phyloP scores from a whole-genome alignment of 192 early-diverging fungal genomes.

The Chytriomyces hyalinus region DNA sequence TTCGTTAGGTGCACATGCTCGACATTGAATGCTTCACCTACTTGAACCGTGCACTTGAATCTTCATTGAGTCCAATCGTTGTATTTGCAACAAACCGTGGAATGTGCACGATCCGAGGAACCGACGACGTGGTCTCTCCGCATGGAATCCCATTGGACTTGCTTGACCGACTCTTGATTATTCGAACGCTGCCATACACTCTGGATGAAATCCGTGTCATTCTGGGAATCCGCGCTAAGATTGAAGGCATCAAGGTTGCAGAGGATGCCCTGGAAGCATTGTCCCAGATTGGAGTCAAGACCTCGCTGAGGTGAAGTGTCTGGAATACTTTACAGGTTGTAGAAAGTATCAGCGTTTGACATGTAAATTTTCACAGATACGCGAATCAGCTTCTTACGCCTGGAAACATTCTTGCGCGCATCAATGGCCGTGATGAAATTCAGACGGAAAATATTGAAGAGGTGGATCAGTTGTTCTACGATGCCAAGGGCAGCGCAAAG shows the following conservation, averaged over 20 bases:
- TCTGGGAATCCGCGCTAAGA: conserved; percentile 86
- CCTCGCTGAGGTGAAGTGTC: conserved; percentile 80
- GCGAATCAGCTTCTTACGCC: conserved; percentile 95
- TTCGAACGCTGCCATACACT: conserved; percentile 87
- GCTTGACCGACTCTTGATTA: conserved; percentile 92
- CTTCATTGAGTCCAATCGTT: conserved; percentile 93
- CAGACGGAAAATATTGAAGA: conserved; percentile 86
- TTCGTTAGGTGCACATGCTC: conserved; percentile 89
- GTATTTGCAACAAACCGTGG: conserved; percentile 98
- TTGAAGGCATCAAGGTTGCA: conserved; percentile 92
- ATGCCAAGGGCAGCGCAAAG: conserved; percentile 82
- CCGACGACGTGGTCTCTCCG: conserved; percentile 55
- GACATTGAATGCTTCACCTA: conserved; percentile 99
- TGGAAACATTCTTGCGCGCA: conserved; percentile 82
- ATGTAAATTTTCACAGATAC: conserved; percentile 59
- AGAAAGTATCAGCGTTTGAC: not conserved
- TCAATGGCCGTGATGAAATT: conserved; percentile 84
- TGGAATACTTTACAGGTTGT: conserved; percentile 30
- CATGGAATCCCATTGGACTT: conserved; percentile 98
- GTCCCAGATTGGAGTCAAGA: conserved; percentile 89
- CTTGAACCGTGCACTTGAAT: conserved; percentile 96
- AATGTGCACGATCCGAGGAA: conserved; percentile 78
- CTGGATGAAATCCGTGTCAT: conserved; percentile 87
- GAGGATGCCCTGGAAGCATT: conserved; percentile 84
- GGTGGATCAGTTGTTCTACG: conserved; percentile 83